Conservation (phyloP, 495 filamentous ascomycete species). For the Delitschia confertaspora region DNA sequence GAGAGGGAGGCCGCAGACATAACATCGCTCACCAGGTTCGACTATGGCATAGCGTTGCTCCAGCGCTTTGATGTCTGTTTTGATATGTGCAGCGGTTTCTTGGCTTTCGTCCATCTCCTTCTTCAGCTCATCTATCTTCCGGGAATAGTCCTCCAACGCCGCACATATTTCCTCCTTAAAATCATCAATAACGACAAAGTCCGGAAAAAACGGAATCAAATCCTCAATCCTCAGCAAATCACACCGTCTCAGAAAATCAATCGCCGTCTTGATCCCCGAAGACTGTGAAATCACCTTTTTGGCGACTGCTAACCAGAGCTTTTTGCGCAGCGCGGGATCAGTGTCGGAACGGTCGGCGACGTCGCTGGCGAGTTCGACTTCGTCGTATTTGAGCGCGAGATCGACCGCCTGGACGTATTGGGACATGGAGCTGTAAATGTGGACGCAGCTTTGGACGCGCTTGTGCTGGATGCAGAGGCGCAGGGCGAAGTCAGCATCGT, state of each 20-base stretch:
- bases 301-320: slow-evolving; percentile 88
- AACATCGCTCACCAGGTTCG: slow-evolving; percentile 90
- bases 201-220: slow-evolving; percentile 94
- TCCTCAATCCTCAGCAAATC: slow-evolving; percentile 92
- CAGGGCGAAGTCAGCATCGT: slow-evolving; percentile 95
- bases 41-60: slow-evolving; percentile 92
- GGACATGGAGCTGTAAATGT: slow-evolving; percentile 93
- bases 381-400: slow-evolving; percentile 76
- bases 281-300: slow-evolving; percentile 81
- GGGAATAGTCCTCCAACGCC: slow-evolving; percentile 83
- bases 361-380: slow-evolving; percentile 78
- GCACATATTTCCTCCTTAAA: slow-evolving; percentile 97
- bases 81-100: slow-evolving; percentile 79
- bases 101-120: slow-evolving; percentile 93
- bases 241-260: slow-evolving; percentile 86
- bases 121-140: slow-evolving; percentile 80
- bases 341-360: slow-evolving; percentile 85
- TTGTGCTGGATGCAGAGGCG: slow-evolving; percentile 89
- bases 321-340: slow-evolving; percentile 70
- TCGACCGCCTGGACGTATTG: slow-evolving; percentile 89
- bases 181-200: slow-evolving; percentile 98
- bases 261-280: slow-evolving; percentile 84
- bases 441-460: slow-evolving; percentile 83
- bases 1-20: slow-evolving; percentile 74
- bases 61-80: slow-evolving; percentile 70